Evolutionary conservation across 495 filamentous ascomycete species (phyloP).

Genomic region (Aspergillus campestris): DNA sequence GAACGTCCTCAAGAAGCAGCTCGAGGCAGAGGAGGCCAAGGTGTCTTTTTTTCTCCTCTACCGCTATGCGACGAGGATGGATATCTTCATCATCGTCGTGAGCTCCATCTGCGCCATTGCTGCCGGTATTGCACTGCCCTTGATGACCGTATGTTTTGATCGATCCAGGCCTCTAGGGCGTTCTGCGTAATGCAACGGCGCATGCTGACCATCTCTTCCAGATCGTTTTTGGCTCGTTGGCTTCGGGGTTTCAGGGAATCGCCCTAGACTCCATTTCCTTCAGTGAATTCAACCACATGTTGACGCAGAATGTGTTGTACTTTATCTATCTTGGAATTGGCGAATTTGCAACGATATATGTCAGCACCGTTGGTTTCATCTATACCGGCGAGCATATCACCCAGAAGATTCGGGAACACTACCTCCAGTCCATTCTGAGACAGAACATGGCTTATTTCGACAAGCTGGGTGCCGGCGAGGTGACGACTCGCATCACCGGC

Average conservation of each 20-base stretch:
- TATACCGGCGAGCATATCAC: slow-evolving; percentile 88
- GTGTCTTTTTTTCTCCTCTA: slow-evolving; percentile 61
- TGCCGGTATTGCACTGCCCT: slow-evolving; percentile 71
- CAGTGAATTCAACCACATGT: slow-evolving; percentile 48
- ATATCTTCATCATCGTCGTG: slow-evolving; percentile 63
- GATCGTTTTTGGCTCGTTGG: slow-evolving; percentile 67
- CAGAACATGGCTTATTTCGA: slow-evolving; percentile 95
- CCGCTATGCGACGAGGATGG: slow-evolving; percentile 69
- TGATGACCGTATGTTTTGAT: slow-evolving; percentile 65
- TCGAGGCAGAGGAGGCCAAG: slow-evolving; percentile 58
- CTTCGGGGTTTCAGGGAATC: slow-evolving; percentile 62
- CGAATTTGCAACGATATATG: slow-evolving; percentile 74
- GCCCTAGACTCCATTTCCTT: slow-evolving; percentile 38
- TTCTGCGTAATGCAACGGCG: slow-evolving; percentile 41
- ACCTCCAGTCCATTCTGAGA: slow-evolving; percentile 71
- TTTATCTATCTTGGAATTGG: slow-evolving; percentile 86
- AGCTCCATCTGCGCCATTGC: slow-evolving; percentile 61
- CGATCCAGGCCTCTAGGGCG: neutral
- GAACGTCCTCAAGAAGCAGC: slow-evolving; percentile 59
- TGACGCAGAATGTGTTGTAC: slow-evolving; percentile 66
- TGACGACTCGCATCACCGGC: slow-evolving; percentile 85
- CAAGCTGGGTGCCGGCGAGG: slow-evolving; percentile 82
- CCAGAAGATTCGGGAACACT: slow-evolving; percentile 75
- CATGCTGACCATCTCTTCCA: slow-evolving; percentile 12
- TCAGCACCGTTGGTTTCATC: slow-evolving; percentile 81